Conservation (phyloP, 331 rosid genomes). For the Arachis monticola region DNA sequence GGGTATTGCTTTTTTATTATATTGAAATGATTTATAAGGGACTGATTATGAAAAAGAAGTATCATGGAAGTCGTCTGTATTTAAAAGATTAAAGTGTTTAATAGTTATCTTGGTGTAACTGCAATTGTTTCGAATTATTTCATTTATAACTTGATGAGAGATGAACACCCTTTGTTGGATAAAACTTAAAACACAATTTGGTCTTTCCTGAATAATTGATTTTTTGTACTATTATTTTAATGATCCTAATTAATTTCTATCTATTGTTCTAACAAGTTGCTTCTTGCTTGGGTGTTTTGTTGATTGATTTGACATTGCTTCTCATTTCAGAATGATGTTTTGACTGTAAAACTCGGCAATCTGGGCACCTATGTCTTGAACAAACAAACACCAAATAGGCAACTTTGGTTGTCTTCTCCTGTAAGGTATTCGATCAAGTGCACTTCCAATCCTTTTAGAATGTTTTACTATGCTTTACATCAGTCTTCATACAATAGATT, state of each 20-base stretch:
- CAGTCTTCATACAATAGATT: neutral
- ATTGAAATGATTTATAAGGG: neutral
- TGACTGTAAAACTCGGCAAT: slow-evolving; percentile 81
- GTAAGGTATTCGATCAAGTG: slow-evolving; percentile 58
- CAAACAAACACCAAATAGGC: slow-evolving; percentile 94
- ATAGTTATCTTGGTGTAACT: slow-evolving; percentile 8
- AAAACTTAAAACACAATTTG: neutral
- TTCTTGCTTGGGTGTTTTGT: slow-evolving; percentile 14
- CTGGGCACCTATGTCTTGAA: slow-evolving; percentile 84
- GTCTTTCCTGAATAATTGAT: slow-evolving; percentile 5
- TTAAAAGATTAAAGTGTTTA: neutral
- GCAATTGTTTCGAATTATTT: slow-evolving; percentile 10
- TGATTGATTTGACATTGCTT: slow-evolving; percentile 29
- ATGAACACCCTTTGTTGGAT: neutral
- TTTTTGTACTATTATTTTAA: neutral
- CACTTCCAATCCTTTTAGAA: slow-evolving; percentile 3
- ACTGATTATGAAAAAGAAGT: neutral
- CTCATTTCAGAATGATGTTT: slow-evolving; percentile 74
- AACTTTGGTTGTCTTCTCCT: slow-evolving; percentile 94
- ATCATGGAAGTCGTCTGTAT: neutral
- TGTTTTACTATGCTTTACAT: neutral
- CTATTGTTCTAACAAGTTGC: slow-evolving; percentile 4
- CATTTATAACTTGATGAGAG: neutral
- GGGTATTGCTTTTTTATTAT: slow-evolving; percentile 41
- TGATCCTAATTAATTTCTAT: neutral